Evolutionary conservation across 441 rosid species (phyloP).

Genomic region (Eruca vesicaria): DNA sequence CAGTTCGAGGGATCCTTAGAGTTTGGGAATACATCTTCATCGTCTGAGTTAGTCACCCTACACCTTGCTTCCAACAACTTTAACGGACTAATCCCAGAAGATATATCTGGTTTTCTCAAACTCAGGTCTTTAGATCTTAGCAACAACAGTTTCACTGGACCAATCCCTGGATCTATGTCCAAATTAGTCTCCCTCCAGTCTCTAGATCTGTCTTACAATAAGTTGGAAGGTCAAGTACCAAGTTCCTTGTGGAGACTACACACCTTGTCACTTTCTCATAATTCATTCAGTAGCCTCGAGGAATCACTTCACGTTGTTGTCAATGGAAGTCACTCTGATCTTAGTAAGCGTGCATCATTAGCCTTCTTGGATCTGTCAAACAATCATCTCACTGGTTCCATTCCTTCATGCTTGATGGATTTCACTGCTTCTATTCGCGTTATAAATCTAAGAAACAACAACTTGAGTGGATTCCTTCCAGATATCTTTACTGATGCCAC

Average conservation of each 20-base stretch:
- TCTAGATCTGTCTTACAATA: not conserved
- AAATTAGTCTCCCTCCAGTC: not conserved
- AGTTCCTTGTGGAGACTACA: not conserved
- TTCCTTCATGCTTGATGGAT: not conserved
- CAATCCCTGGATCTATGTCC: not conserved
- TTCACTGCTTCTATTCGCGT: not conserved
- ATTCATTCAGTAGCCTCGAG: not conserved
- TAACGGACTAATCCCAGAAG: not conserved
- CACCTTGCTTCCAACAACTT: not conserved
- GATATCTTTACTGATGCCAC: not conserved
- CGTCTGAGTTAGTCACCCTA: not conserved
- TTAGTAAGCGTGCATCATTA: not conserved
- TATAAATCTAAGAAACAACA: not conserved
- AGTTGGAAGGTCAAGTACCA: not conserved
- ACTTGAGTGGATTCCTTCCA: not conserved
- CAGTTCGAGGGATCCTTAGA: not conserved
- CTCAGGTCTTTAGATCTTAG: not conserved
- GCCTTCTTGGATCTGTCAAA: not conserved
- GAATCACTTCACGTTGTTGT: not conserved
- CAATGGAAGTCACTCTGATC: not conserved
- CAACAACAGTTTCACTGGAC: not conserved
- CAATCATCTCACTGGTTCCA: not conserved
- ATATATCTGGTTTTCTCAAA: not conserved
- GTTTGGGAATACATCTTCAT: not conserved
- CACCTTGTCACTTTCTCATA: not conserved